Evolutionary conservation across 306 rosid species (phyloP), one percentile per base, ranked within the genome.

Genomic region (Datisca glomerata): DNA sequence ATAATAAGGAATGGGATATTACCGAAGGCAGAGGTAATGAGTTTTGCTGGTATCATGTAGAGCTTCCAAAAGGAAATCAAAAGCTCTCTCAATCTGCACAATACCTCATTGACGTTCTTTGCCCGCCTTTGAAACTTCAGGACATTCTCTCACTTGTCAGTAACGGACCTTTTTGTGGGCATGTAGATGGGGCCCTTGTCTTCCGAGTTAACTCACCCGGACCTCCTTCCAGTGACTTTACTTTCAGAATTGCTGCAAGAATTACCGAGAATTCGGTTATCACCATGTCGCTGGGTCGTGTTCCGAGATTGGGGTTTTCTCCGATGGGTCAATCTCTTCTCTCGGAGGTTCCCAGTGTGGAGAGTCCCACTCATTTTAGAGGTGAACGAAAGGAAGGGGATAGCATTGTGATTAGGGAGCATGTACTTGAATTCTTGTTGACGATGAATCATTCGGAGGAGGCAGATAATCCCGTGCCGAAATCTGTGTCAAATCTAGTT

Each of bases 21-120:
- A 38, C 48, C 11, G 91, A 80, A 47, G 91, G 86, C 3, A 56
- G 66, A 29, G 81, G 56, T 39, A 73, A 71, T 12, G 93, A 84
- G 65, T 89, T 89, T 51, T 80, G 92, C 61, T 89, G 98, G 98
- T 84, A 89, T 67, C 98, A 89, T 59, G 95, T 78, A n/a, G 95
- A 89, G 43, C 83, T 89, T 44, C 93, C 98, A 2, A 89, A 78
- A 55, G 91, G 71, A 46, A 75, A 78, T 63, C 80, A 75, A 20
- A 84, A 69, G 44, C 61, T 84, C 33, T 62, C 79, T n/a, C 86
- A 84, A 54, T 84, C 86, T 66, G 91, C 95, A 13, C 86, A 84
- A 45, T 69, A 77, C 37, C 71, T 89, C 49, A 89, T 89, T 27
- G 75, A 75, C 27, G 81, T 71, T 64, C 79, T 89, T 35, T 89